Evolutionary conservation across 768 basidiomycete genomes (phyloP).

Genomic region (Suillus cothurnatus): DNA sequence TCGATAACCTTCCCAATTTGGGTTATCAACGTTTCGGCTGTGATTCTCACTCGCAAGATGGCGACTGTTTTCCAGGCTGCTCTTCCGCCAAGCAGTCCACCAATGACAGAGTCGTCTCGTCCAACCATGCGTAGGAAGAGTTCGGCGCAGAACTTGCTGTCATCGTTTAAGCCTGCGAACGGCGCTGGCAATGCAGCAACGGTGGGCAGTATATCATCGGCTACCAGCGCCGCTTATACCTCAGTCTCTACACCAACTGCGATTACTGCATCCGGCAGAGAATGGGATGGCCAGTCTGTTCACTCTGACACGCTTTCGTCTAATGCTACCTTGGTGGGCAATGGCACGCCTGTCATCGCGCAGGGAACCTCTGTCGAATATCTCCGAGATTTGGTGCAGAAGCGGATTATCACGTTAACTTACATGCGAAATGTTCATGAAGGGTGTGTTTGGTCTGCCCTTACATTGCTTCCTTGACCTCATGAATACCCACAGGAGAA

Average conservation of each 20-base stretch:
- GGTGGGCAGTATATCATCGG: slow-evolving; percentile 37
- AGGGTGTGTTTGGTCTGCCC: slow-evolving; percentile 55
- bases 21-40: slow-evolving; percentile 10
- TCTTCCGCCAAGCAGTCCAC: slow-evolving; percentile 24
- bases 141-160: slow-evolving; percentile 81
- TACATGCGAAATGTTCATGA: slow-evolving; percentile 86
- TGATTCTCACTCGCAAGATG: slow-evolving; percentile 11
- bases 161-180: slow-evolving; percentile 59
- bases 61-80: slow-evolving; percentile 22
- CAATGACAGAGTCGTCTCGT: slow-evolving; percentile 38
- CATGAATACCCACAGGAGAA: slow-evolving; percentile 48
- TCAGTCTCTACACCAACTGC: slow-evolving; percentile 41
- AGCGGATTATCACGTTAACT: slow-evolving; percentile 82
- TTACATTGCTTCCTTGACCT: slow-evolving; percentile 5
- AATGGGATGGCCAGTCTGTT: slow-evolving; percentile 75
- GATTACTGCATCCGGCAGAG: slow-evolving; percentile 47
- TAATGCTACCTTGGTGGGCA: slow-evolving; percentile 42
- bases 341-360: slow-evolving; percentile 30
- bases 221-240: slow-evolving; percentile 41
- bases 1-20: slow-evolving; percentile 22
- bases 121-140: slow-evolving; percentile 83
- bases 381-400: slow-evolving; percentile 77
- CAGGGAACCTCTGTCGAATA: slow-evolving; percentile 80
- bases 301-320: slow-evolving; percentile 47
- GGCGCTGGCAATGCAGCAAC: slow-evolving; percentile 24